A percentile compares a stretch with the other conserved stretches of the same genome.
phyloP scores from a whole-genome alignment of 2,329 filamentous ascomycete genomes.

The Aspergillus hortae region DNA sequence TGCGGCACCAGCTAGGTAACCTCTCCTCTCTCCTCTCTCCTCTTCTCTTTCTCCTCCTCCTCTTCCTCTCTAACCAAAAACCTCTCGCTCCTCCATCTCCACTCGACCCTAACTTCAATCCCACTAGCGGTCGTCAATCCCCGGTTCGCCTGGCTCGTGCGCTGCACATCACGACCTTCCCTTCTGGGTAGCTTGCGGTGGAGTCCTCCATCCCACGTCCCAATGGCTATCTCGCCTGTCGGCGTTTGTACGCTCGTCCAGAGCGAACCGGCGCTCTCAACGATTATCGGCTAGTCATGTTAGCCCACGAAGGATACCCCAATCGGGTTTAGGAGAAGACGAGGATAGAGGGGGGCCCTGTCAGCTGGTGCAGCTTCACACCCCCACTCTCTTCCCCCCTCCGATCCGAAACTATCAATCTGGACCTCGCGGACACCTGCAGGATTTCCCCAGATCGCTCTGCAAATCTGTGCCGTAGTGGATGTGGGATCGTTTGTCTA shows the following conservation, averaged over 20 bases:
- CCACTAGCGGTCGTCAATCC: too few species aligned
- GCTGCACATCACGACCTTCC: slow-evolving; percentile 1
- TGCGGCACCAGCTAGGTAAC: background rate
- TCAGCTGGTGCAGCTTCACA: too few species aligned
- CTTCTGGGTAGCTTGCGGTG: background rate
- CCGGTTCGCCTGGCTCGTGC: slow-evolving; percentile 1
- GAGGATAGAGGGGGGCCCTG: too few species aligned
- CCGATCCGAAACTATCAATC: background rate
- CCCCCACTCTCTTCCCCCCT: background rate
- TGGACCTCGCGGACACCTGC: background rate
- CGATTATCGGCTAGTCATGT: background rate
- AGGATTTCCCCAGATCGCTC: too few species aligned
- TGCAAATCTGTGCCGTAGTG: too few species aligned
- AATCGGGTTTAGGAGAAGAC: background rate
- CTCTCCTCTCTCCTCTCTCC: background rate
- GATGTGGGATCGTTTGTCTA: too few species aligned
- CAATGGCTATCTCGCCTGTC: too few species aligned
- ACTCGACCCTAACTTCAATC: background rate
- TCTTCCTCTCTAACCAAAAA: too few species aligned
- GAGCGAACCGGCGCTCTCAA: background rate
- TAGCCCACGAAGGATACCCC: background rate
- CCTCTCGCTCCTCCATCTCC: background rate
- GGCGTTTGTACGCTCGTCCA: too few species aligned
- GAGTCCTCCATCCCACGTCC: background rate
- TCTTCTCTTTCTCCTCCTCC: too few species aligned